Base-by-base conservation (phyloP, 1,284 basidiomycete species). In the Sanghuangporus baumii region DNA sequence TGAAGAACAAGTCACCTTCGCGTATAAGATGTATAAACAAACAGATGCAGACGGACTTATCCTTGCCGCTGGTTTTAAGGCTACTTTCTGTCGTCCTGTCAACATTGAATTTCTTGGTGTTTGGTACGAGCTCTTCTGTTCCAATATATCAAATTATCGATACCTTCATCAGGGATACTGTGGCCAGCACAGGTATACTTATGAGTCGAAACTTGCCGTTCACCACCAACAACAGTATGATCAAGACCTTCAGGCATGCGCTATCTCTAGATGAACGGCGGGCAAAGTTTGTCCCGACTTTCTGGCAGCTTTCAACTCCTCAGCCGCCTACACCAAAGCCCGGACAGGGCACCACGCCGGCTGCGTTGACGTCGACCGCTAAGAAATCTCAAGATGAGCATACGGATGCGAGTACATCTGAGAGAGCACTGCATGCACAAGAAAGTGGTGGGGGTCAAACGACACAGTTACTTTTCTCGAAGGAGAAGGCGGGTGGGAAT, bases 211-310 rank as follows among this genome's bases (percentile, higher is more conserved):
- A 74, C 5, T 74, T 91, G 48, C 88, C 89, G 2, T 89, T 88
- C 67, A 82, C 84, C 0, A 75, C 75, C 41, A 79, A 78, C n/a
- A 86, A 88, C 66, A 72, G 69, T n/a, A 74, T 75, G 26, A 82
- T 91, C 69, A 79, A 75, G 68, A 78, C 78, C 6, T 89, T 87
- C 69, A 76, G 85, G 47, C 86, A 87, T 48, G 86, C 84, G 0
- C 73, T 87, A 31, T 75, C 86, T n/a, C 77, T 88, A 38, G 86
- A 87, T 63, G 85, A 88, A 83, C 82, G 74, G 64, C 82, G 85
- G 40, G 73, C 78, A 16, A 81, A 78, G 68, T 87, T 83, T 66
- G 70, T 72, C 20, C 83, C 86, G 5, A 83, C 81, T 64, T 64
- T 76, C n/a, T 86, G 80, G 64, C 80, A 83, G 63, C 71, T 76